Evolutionary conservation across 2,329 filamentous ascomycete genomes (phyloP), one percentile per base, ranked within the genome.

Genomic region (Aspergillus oerlinghausenensis): DNA sequence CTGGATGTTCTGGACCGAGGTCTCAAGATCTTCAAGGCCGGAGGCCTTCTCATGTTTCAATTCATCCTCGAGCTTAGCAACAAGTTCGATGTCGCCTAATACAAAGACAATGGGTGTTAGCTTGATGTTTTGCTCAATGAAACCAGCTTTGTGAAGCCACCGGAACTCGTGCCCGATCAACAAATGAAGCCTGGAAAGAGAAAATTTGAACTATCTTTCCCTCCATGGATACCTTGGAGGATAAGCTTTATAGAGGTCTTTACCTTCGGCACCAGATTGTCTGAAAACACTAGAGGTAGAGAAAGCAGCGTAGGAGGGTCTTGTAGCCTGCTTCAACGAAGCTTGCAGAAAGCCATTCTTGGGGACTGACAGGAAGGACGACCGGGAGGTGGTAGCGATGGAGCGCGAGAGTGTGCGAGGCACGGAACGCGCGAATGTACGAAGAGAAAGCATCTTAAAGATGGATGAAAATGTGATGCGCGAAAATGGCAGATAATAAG

Each of bases 1-100:
- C 77, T 92, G 88, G 77, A 95, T 97, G 73, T 94, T 90, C 78
- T 91, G 88, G 74, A 97, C 84, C 73, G 87, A 89, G 61, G 86
- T 82, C 43, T 91, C 88, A 63, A 89, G 77, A 63, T 89, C 84
- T 68, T 90, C 85, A 60, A 84, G 81, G 76, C 88, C 87, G 76
- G 92, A 87, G 70, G 92, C 87, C 68, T 86, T 84, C 82, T 97
- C 94, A 70, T 96, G 86, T 73, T 86, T 79, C 64, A 95, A 81
- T 80, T 96, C 92, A 70, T 85, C 87, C 63, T 90, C 85, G 51
- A 99, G 84, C 84, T 97, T 97, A 58, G 86, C 85, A 43, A 87
- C 84, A 54, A 99, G 86, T 77, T 97, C 91, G 63, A 88, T 81
- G 70, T 95, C 90, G 60, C 83, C 84, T 80, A 64, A 40, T 42